Conservation (phyloP, 2,329 filamentous ascomycete species). For the Fusarium avenaceum region DNA sequence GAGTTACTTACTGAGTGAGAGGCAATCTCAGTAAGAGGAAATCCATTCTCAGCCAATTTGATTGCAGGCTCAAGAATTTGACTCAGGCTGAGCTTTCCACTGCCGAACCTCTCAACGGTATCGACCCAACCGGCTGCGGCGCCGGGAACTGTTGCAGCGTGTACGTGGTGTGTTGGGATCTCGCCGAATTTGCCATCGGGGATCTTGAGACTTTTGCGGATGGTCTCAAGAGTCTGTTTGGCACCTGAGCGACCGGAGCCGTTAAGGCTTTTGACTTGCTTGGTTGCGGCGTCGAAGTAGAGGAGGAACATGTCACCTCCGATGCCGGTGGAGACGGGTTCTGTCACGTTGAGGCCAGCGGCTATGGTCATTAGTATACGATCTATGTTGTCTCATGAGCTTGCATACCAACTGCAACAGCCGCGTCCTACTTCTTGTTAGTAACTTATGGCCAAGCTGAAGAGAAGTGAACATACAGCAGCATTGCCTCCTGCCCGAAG, state of each 20-base stretch:
- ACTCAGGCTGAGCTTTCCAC: slow-evolving; percentile 81
- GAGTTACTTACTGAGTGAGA: slow-evolving; percentile 71
- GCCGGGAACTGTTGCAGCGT: slow-evolving; percentile 88
- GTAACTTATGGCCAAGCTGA: not conserved
- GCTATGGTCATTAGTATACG: slow-evolving; percentile 62
- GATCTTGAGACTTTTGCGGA: slow-evolving; percentile 78
- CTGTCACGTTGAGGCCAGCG: slow-evolving; percentile 91
- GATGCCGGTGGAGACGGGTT: slow-evolving; percentile 93
- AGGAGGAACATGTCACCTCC: slow-evolving; percentile 98
- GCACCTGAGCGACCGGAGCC: slow-evolving; percentile 87
- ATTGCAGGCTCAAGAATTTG: slow-evolving; percentile 88
- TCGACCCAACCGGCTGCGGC: slow-evolving; percentile 96
- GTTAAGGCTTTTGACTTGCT: slow-evolving; percentile 88
- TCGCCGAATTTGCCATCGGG: slow-evolving; percentile 65
- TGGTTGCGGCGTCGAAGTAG: slow-evolving; percentile 86
- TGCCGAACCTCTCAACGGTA: slow-evolving; percentile 88
- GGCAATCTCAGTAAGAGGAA: slow-evolving; percentile 86
- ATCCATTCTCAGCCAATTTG: slow-evolving; percentile 87
- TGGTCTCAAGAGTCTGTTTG: slow-evolving; percentile 75
- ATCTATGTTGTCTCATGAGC: accelerated
- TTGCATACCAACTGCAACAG: slow-evolving; percentile 83
- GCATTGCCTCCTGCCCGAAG: slow-evolving; percentile 93
- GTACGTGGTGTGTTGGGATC: slow-evolving; percentile 82
- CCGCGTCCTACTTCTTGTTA: slow-evolving; percentile 78
- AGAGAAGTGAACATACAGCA: slow-evolving; percentile 71